Percentiles rank a stretch among this genome's conserved stretches.
phyloP scores from a whole-genome alignment of 2,329 filamentous ascomycete genomes.

The Cladophialophora immunda region DNA sequence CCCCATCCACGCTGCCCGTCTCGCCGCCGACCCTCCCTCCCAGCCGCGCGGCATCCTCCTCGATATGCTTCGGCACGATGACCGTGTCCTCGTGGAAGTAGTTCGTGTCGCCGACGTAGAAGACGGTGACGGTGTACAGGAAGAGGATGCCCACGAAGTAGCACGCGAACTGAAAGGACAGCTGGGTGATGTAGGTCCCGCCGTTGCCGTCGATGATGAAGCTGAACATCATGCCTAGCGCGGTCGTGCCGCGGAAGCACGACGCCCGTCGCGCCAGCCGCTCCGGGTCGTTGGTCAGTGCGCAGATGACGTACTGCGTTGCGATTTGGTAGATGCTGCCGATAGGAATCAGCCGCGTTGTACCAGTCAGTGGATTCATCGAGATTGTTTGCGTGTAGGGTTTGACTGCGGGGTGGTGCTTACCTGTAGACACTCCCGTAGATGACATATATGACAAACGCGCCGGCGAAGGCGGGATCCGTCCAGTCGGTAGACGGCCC shows the following conservation, averaged over 20 bases:
- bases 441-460: conserved; percentile 33
- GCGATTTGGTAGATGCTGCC: conserved; percentile 33
- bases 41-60: conserved; percentile 28
- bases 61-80: conserved; percentile 37
- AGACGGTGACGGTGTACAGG: conserved; percentile 29
- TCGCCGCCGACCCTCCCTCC: conserved; percentile 27
- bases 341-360: conserved; percentile 3
- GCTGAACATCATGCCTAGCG: conserved; percentile 38
- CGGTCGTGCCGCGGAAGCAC: conserved; percentile 35
- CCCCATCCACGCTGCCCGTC: conserved; percentile 7
- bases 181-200: conserved; percentile 34
- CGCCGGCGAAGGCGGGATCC: conserved; percentile 28
- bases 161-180: conserved; percentile 35
- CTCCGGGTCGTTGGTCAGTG: conserved; percentile 37
- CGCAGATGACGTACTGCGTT: conserved; percentile 32
- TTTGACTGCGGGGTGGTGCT: no score
- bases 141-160: conserved; percentile 33
- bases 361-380: no score
- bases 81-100: conserved; percentile 40
- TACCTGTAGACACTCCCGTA: conserved; percentile 16
- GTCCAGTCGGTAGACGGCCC: conserved; percentile 33
- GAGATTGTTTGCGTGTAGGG: not conserved
- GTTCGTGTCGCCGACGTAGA: conserved; percentile 37
- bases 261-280: conserved; percentile 31
- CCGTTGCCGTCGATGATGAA: conserved; percentile 38